Conservation (phyloP, 331 rosid genomes). For the Phaseolus coccineus region DNA sequence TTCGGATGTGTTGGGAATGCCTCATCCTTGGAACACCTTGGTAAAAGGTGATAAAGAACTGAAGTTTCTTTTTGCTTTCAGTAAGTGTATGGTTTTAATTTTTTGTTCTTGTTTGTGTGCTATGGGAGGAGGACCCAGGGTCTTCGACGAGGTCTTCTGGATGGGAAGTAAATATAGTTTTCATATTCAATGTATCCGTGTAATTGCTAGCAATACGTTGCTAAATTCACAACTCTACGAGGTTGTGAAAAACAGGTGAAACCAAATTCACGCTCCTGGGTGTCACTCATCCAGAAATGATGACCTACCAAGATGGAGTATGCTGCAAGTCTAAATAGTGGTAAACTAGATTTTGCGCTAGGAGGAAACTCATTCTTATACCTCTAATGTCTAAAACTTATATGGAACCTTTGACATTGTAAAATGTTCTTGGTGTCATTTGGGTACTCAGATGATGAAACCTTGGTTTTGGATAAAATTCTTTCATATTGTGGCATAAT, state of each 20-base stretch:
- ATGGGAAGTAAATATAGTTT: conserved; percentile 1
- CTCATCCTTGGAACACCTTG: conserved; percentile 34
- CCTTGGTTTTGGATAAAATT: neutral
- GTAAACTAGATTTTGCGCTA: neutral
- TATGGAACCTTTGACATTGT: neutral
- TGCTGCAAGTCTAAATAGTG: neutral
- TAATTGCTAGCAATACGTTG: conserved; percentile 5
- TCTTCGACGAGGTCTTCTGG: neutral
- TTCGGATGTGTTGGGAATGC: conserved; percentile 46
- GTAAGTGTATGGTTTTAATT: conserved; percentile 2
- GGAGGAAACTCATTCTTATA: neutral
- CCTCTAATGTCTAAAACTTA: neutral
- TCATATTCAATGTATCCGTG: neutral
- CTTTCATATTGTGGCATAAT: neutral
- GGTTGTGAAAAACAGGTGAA: neutral
- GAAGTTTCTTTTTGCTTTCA: conserved; percentile 41
- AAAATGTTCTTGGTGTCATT: neutral
- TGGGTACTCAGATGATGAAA: neutral
- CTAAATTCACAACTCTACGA: neutral
- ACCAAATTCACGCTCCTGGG: conserved; percentile 4
- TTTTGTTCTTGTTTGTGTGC: neutral
- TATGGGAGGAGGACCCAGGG: neutral
- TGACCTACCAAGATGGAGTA: neutral
- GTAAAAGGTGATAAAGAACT: conserved; percentile 35
- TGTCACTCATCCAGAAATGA: neutral